Conservation (phyloP, 2,329 filamentous ascomycete genomes). For the Aureobasidium leucospermi region DNA sequence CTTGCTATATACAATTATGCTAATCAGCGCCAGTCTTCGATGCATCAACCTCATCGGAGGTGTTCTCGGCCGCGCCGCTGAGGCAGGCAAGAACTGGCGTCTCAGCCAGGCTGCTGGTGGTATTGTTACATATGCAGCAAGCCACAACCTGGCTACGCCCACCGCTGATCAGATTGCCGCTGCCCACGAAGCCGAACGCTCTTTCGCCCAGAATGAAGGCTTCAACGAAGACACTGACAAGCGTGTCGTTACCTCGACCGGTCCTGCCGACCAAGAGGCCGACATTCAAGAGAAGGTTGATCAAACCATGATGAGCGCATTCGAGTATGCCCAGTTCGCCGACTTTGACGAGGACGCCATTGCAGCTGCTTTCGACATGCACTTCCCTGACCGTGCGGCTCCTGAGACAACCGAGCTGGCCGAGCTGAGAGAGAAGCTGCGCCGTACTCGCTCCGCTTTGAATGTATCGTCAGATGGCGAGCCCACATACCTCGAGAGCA, state of each 20-base stretch:
- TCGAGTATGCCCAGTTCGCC: conserved; percentile 13
- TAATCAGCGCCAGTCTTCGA: conserved; percentile 55
- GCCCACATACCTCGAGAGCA: background rate
- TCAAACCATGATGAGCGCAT: conserved; percentile 6
- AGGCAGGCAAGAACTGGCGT: conserved; percentile 65
- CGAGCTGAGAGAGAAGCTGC: conserved; percentile 10
- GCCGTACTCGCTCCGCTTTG: background rate
- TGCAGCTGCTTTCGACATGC: conserved; percentile 14
- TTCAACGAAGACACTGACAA: conserved; percentile 1
- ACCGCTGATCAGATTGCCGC: conserved; percentile 9
- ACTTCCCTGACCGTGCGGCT: background rate
- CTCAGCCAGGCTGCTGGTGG: conserved; percentile 56
- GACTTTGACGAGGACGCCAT: conserved; percentile 8
- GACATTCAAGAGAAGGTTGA: background rate
- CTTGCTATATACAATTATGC: background rate
- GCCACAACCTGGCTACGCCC: conserved; percentile 25
- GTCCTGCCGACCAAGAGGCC: conserved; percentile 1
- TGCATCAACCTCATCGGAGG: conserved; percentile 75
- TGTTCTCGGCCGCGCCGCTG: conserved; percentile 74
- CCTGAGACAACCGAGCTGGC: conserved; percentile 3
- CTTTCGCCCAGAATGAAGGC: background rate
- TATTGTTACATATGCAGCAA: conserved; percentile 49
- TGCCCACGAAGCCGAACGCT: conserved; percentile 5
- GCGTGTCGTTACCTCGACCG: background rate
- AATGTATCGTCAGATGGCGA: background rate